Evolutionary conservation across 2,329 filamentous ascomycete genomes (phyloP), one percentile per base, ranked within the genome.

Genomic region (Talaromyces amestolkiae): DNA sequence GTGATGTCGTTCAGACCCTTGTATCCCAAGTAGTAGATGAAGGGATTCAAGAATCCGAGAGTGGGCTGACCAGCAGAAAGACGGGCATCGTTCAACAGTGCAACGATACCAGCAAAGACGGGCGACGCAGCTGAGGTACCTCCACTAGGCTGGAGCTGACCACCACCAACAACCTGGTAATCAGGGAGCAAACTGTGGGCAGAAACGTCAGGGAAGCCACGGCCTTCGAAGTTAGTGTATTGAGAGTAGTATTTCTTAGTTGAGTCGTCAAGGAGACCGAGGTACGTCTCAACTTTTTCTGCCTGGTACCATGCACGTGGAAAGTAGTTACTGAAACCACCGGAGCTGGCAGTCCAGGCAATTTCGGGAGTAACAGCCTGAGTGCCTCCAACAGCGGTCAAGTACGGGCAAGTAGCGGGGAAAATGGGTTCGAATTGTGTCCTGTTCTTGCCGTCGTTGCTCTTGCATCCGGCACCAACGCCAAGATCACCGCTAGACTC

Each of bases 71-170:
- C 83, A 5, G 74, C 76, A 0, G 80, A 75, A n/a, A 89, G 74
- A 43, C 86, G 78, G 0, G 84, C 86, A 69, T 89, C 87, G 69
- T 91, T 90, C 65, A 90, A 76, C 4, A 90, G 80, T 1, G 85
- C 80, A 49, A 91, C 78, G 59, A 90, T 80, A 9, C 81, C 84
- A 0, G 86, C 84, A 35, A 86, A 85, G 1, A 86, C 77, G 0
- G 89, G 89, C 1, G 85, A 76, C 0, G 87, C 83, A 47, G 86
- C 84, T 0, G 72, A 74, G 35, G 72, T 74, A 62, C 72, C 72
- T 24, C 71, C 72, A 7, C 69, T 68, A 4, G 27, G 35, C 24
- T 15, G 15, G 9, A 62, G 59, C 8, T 61, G 9, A 19, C 71
- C 72, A 3, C 39, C 43, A 10, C 65, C 60, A 43, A 72, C 53